phyloP scores from a whole-genome alignment of 352 stramenopile species.

The Pythium sp. region DNA sequence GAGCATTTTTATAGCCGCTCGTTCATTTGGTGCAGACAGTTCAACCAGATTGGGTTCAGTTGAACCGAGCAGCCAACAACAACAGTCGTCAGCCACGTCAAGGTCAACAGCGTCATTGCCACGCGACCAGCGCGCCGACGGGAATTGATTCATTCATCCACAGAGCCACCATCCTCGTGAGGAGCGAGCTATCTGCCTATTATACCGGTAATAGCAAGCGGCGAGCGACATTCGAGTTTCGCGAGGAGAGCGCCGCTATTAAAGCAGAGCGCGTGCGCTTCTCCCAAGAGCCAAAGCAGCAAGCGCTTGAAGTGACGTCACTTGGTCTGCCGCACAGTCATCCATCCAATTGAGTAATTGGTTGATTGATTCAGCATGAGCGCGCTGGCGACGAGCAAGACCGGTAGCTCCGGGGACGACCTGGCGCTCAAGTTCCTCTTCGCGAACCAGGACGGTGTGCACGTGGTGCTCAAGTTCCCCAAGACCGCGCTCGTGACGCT shows the following conservation, averaged over 20 bases:
- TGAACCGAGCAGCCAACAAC: not conserved
- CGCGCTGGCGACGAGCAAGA: constrained; percentile 12
- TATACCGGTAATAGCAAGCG: too few relatives aligned
- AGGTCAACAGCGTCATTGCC: not conserved
- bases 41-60: constrained; percentile 6
- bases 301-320: not conserved
- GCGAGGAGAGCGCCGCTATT: not conserved
- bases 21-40: not conserved
- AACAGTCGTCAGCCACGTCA: not conserved
- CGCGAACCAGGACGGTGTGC: constrained; percentile 76
- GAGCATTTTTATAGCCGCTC: not conserved
- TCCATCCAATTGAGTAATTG: not conserved
- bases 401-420: constrained; percentile 43
- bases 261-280: not conserved
- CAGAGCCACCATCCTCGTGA: not conserved
- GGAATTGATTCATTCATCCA: not conserved
- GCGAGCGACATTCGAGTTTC: not conserved
- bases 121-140: not conserved
- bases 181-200: not conserved
- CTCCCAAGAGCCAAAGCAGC: not conserved
- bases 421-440: constrained; percentile 84
- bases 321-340: not conserved
- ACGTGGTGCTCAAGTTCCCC: constrained; percentile 58
- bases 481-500: constrained; percentile 43
- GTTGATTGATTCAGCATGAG: constrained; percentile 3